Evolutionary conservation across 495 filamentous ascomycete species (phyloP).

Genomic region (Pseudoneurospora amorphoporcata): DNA sequence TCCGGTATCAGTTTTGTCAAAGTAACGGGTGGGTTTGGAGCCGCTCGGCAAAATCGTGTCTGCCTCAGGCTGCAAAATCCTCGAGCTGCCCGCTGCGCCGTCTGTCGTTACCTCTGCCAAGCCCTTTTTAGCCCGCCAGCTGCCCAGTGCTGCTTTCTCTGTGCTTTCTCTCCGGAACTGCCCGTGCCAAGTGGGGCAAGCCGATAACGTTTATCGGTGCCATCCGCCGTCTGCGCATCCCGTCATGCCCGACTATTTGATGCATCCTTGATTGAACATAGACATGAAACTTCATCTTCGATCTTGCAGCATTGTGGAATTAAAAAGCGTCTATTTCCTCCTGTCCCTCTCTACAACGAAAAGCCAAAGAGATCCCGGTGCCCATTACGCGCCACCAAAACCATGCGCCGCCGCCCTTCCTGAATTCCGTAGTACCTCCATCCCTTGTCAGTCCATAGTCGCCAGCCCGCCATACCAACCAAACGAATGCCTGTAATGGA

Average conservation of each 20-base stretch:
- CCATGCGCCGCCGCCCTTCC: not conserved
- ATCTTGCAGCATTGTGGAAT: not conserved
- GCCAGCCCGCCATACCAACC: not conserved
- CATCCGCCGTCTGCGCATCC: not conserved
- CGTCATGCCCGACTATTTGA: not conserved
- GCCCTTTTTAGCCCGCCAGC: not conserved
- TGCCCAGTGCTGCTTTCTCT: not conserved
- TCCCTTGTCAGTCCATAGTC: not conserved
- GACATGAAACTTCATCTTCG: not conserved
- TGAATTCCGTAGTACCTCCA: not conserved
- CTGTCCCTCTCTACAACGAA: not conserved
- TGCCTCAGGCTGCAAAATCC: conserved; percentile 20
- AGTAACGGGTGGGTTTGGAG: conserved; percentile 20
- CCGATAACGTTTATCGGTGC: not conserved
- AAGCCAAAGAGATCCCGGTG: conserved; percentile 2
- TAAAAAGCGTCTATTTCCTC: not conserved
- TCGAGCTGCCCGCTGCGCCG: not conserved
- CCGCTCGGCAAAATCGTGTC: conserved; percentile 22
- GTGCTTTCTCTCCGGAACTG: not conserved
- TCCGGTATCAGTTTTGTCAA: conserved; percentile 20
- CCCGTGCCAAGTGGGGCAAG: not conserved
- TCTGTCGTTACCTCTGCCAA: not conserved
- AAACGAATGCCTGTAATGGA: not conserved
- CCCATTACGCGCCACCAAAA: not conserved
- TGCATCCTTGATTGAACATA: not conserved